Evolutionary conservation across 192 early-diverging fungal genomes (phyloP), one percentile per base, ranked within the genome.

Genomic region (Dissophora ornata): DNA sequence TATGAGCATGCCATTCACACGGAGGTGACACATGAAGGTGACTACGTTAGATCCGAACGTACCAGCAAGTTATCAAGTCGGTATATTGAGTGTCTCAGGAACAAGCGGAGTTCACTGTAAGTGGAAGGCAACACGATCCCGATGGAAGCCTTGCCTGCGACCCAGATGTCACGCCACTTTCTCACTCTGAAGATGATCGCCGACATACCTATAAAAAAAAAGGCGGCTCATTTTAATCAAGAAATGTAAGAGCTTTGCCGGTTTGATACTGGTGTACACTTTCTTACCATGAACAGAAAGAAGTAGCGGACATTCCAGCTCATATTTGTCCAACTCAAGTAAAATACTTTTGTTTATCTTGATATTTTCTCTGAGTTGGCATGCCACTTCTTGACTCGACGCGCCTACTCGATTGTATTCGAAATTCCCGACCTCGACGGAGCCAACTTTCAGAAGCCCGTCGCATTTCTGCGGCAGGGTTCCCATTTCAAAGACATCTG

Each of bases 291-390:
- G 50, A 32, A 64, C 25, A 10, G 28, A 64, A 2, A 64, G 50
- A 53, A 53, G 48, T 38, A 44, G 38, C 11, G 28, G 40, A 53
- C 38, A 53, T 3, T 64, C 50, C 34, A 64, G 40, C 29, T 29
- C 41, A 53, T 53, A 53, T 29, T 54, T 64, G 2, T 54, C 62
- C 48, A 44, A 38, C 28, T 44, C 50, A 11, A 64, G 40, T 50
- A 64, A 53, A 3, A 64, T 64, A 18, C 49, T 54, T 53, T 51
- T 64, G 28, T 64, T 53, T 25, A 64, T 52, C 22, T 53, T 63
- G 38, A 63, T 52, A 15, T 49, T 52, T 19, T 63, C 52, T 25
- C 49, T 34, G 33, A 42, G 49, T 25, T 63, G 48, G 26, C 48
- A 63, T 1, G 62, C 62, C 47, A 44, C 26, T 42, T 64, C 62